Conservation (phyloP, 192 early-diverging fungal species). For the Backusella sp. region DNA sequence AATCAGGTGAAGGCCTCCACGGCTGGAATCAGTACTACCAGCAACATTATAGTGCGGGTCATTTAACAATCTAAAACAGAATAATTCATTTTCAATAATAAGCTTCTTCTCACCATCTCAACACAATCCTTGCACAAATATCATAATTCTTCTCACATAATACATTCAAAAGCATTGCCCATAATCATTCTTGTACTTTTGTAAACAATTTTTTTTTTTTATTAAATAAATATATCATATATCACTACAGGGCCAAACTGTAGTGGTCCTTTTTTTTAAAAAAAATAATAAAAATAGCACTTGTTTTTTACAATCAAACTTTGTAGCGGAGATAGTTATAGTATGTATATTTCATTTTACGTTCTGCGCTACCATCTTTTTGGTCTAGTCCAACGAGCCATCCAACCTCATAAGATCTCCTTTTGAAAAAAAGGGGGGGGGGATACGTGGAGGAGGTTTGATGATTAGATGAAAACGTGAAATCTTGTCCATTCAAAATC, state of each 20-base stretch:
- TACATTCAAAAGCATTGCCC: conserved; percentile 1
- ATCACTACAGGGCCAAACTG: background rate
- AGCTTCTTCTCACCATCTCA: conserved; percentile 3
- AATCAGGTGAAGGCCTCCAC: conserved; percentile 28
- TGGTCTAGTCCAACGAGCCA: background rate
- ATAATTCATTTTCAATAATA: background rate
- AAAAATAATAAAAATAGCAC: background rate
- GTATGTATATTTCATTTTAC: background rate
- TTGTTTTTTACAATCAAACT: background rate
- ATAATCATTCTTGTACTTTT: conserved; percentile 2
- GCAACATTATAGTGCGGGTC: conserved; percentile 34
- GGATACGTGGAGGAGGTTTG: background rate
- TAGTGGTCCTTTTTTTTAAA: background rate
- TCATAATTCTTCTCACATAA: background rate
- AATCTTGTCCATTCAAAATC: conserved; percentile 1
- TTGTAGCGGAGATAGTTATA: background rate
- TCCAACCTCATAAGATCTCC: background rate
- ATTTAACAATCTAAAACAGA: conserved; percentile 23
- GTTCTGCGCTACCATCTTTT: background rate
- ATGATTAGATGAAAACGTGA: conserved; percentile 1
- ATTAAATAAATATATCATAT: background rate
- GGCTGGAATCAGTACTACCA: conserved; percentile 46
- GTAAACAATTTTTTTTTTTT: background rate
- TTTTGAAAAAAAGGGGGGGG: background rate
- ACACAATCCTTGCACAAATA: background rate